Base-by-base conservation (phyloP, 306 rosid genomes). In the Begonia loranthoides region DNA sequence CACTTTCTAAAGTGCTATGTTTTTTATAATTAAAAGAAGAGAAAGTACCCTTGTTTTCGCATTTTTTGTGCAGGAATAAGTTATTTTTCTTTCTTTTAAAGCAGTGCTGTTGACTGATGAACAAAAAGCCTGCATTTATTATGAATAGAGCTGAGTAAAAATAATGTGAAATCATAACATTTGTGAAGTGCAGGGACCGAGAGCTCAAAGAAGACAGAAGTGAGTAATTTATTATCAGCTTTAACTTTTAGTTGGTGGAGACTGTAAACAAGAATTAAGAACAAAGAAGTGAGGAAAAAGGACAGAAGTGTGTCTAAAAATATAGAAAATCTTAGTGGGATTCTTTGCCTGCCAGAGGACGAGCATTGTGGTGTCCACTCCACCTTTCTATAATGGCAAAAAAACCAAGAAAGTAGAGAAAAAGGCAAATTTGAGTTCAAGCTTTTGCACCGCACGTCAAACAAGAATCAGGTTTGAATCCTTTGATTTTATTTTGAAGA, bases 331-430 rank as follows among this genome's bases (percentile, higher is more conserved):
- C 84, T 64, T 47, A 60, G 81, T 58, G 82, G 82, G 96, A 81
- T 80, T 76, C 81, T 82, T 75, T 82, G 87, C 59, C 71, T 65
- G 57, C 78, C 60, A 56, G 24, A 73, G 66, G 79, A 73, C 82
- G 65, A 64, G 66, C 87, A 70, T 51, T 60, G 77, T 79, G 93
- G 88, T 67, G 71, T 73, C 83, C 78, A 62, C 78, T 66, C 70
- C 17, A 52, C 63, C 79, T 77, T 75, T 78, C 69, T 67, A 73
- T 71, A 47, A 52, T 73, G 76, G 71, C 64, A 45, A 64, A 61
- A 61, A 48, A 59, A 77, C 64, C 70, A 63, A 60, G 47, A 62
- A 51, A 58, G 58, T 58, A 60, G 59, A 81, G 70, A 74, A 48
- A 22, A 52, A 50, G 61, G 54, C 59, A 49, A 49, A 51, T 60